These are phyloP conservation scores for Erysiphe neolycopersici DNA, from an alignment of 2,329 filamentous ascomycete species.

Conservation along the genomic window DNA sequence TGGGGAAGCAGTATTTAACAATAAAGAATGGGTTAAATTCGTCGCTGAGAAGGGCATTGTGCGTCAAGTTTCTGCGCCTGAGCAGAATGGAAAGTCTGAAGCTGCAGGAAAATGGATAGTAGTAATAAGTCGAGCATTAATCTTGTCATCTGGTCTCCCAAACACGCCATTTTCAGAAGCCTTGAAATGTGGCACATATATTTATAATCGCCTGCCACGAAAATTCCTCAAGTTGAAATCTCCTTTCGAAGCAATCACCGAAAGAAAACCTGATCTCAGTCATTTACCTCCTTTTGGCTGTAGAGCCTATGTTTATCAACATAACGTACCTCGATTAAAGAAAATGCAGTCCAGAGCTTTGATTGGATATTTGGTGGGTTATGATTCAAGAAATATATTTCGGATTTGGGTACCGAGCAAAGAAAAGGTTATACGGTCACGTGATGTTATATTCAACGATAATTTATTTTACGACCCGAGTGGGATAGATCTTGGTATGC, in stretches of 20 bases:
- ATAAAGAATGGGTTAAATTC: not conserved
- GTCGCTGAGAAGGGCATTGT: not conserved
- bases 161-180: not conserved
- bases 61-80: not conserved
- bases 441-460: not conserved
- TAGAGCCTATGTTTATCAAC: not conserved
- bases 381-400: not conserved
- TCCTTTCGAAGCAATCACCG: not conserved
- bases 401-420: not conserved
- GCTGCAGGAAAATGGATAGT: not conserved
- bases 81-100: not conserved
- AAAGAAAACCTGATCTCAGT: not conserved
- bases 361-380: not conserved
- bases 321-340: not conserved
- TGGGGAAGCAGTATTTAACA: not conserved
- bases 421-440: not conserved
- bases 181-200: slow-evolving; percentile 9
- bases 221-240: not conserved
- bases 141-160: not conserved
- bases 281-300: not conserved
- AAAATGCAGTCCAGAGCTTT: not conserved
- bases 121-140: not conserved
- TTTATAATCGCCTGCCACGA: not conserved
- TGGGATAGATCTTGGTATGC: not conserved
- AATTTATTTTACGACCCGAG: not conserved